Evolutionary conservation across 495 filamentous ascomycete species (phyloP), one percentile per base, ranked within the genome.

Genomic region (Zalerion maritima): DNA sequence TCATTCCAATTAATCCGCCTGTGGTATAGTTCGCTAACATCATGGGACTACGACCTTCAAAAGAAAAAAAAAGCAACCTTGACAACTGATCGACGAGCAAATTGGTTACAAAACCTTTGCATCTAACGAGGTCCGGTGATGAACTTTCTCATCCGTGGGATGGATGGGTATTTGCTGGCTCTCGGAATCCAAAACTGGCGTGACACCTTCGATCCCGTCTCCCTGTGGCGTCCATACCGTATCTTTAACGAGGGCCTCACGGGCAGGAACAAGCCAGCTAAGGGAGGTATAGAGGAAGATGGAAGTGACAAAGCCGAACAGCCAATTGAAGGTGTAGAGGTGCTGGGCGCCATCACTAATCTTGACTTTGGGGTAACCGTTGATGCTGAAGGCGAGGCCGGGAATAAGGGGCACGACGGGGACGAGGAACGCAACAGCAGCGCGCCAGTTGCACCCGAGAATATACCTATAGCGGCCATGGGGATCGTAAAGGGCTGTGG

Each of bases 401-500:
- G 77, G 77, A 0, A 81, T 42, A 32, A 59, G 68, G 3, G 77
- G 75, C 7, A 58, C 61, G 4, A 80, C 68, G 14, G 71, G 67
- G 8, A 71, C 56, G 18, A 81, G 18, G 41, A 81, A 76, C 4
- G 74, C 65, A 6, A 71, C 47, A 11, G 70, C 38, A 0, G 76
- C 77, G 9, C 75, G 67, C 71, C 69, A 80, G 40, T 83, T 81
- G 18, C 69, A 50, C 4, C 74, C 69, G 13, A 43, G 35, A 4
- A 41, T 44, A 42, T 65, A 69, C 6, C 52, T 45, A 50, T 79
- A 81, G 8, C 68, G 55, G 1, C 66, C 64, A 16, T 60, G 31
- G 0, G 63, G 63, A 28, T 69, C 39, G 38, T 75, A 76, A 3
- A 76, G 49, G 7, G 57, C 58, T 2, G 22, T 69, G 62, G 3